Evolutionary conservation across 2,329 filamentous ascomycete genomes (phyloP), one percentile per base, ranked within the genome.

Genomic region (Microthyrium microscopicum): DNA sequence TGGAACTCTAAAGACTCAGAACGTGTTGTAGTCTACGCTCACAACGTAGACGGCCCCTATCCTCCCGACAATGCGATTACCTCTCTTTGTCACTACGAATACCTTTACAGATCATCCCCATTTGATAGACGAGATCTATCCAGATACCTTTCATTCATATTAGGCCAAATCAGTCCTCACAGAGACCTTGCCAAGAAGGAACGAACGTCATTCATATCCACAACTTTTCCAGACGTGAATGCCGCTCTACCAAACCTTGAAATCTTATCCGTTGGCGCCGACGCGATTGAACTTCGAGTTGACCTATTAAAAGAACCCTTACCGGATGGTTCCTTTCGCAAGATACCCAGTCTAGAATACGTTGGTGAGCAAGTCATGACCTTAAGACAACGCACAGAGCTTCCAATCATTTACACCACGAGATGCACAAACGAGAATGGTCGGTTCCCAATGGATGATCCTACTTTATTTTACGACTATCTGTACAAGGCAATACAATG

Each of bases 331-430:
- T 60, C 60, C 2, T 72, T 70, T 44, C 72, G 69, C 20, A 55
- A 66, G 24, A 65, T 89, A 15, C 80, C 83, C 3, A 87, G 80
- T 49, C 54, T 89, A 43, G 77, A 76, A 49, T 89, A 89, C 52
- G 80, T 91, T 7, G 82, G 81, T 19, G 74, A 87, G 52, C 83
- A 91, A 53, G 66, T 92, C 36, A 85, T 87, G 79, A 59, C 83
- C 2, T 56, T 92, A 39, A 72, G 82, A 17, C 81, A 89, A 53
- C 70, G 79, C 41, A 89, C 81, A 1, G 82, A 91, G 46, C 60
- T 92, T 26, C 83, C 83, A n/a, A 82, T 92, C 49, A 84, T 91
- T 36, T 87, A 87, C 50, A 91, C 83, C 0, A 85, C 78, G 1
- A 67, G 83, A 43, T 89, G 82, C 50, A 82, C 72, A 2, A 71